Evolutionary conservation across 306 rosid species (phyloP), one percentile per base, ranked within the genome.

Genomic region (Ochetophila trinervis): DNA sequence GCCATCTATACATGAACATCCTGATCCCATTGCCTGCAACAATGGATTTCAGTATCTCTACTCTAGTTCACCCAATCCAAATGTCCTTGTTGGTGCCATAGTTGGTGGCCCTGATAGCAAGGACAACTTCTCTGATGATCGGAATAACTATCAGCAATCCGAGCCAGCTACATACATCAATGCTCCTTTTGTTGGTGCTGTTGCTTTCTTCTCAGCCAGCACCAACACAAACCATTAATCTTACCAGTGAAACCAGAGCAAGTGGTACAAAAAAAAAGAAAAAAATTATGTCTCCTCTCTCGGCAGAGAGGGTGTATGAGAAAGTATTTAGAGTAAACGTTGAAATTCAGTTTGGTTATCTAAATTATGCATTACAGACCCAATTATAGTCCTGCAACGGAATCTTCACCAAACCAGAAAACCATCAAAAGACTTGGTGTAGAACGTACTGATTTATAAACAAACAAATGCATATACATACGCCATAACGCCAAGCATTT

Each of bases 151-250:
- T 53, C 91, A 80, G 75, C 96, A 91, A 68, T 75, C 95, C 0
- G 98, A 91, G 80, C 98, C 98, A 0, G 84, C 98, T 22, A 89
- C 98, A 0, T 91, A 91, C 44, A 91, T 86, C 70, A 91, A 91
- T 73, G 98, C 96, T 0, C 98, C 98, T 0, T 71, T 91, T 19
- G 85, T 91, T 23, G 98, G 96, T 3, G 92, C 90, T 56, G 13
- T 87, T 11, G 96, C 98, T 65, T 84, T 76, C 74, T 79, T 85
- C 71, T 70, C 82, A 20, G 61, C 60, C 44, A 52, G 73, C 8
- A 22, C 63, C 45, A 24, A 37, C 68, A 23, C 69, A 36, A 68
- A 32, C 13, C 50, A 21, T 23, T 79, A 63, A 36, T 27, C 22
- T 19, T 23, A 44, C 2, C 27, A 47, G 19, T 19, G 32, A 8